phyloP scores from a whole-genome alignment of 2,329 filamentous ascomycete species.

The Paecilomyces dactylethromorphus region DNA sequence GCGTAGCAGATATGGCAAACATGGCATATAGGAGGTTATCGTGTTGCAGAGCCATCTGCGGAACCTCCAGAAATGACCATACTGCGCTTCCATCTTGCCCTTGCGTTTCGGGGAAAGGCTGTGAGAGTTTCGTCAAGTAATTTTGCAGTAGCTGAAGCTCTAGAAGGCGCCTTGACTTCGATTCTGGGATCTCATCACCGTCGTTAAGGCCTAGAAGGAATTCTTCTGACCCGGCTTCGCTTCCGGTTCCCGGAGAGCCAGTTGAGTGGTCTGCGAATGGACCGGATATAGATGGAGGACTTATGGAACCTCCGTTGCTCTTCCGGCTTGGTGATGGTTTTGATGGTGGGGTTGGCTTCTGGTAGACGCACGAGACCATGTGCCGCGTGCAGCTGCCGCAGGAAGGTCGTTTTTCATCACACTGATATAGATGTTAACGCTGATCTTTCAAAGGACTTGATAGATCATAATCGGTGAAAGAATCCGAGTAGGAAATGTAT shows the following conservation, averaged over 20 bases:
- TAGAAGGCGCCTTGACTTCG: not conserved
- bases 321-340: not conserved
- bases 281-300: not conserved
- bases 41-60: not conserved
- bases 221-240: not conserved
- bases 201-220: not conserved
- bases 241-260: not conserved
- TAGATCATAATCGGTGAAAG: not conserved
- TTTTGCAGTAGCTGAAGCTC: not conserved
- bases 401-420: constrained; percentile 1
- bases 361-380: not conserved
- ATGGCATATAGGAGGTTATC: not conserved
- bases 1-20: not conserved
- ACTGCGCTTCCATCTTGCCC: not conserved
- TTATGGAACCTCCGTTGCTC: not conserved
- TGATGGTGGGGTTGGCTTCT: not conserved
- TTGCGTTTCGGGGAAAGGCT: not conserved
- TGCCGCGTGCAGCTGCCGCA: not conserved
- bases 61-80: not conserved
- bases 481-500: no score
- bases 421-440: not conserved
- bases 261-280: not conserved
- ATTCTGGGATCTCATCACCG: not conserved
- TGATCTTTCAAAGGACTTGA: not conserved
- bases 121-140: not conserved